Conservation (phyloP, 768 basidiomycete species). For the Amanita brunnescens region DNA sequence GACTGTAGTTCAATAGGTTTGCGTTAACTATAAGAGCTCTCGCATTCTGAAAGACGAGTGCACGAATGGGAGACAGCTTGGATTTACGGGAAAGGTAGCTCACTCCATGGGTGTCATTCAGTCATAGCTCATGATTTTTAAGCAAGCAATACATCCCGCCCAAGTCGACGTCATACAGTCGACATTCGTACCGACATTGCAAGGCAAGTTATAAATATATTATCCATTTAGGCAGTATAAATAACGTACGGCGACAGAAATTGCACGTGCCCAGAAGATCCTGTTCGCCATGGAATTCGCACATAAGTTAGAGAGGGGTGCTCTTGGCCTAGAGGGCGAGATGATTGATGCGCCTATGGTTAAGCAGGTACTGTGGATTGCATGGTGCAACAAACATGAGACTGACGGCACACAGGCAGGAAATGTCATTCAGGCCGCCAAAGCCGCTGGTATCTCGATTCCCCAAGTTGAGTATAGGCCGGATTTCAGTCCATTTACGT, state of each 20-base stretch:
- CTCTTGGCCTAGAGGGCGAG: slow-evolving; percentile 69
- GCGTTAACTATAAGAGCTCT: slow-evolving; percentile 76
- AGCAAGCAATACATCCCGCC: slow-evolving; percentile 93
- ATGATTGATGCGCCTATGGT: slow-evolving; percentile 95
- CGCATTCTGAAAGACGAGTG: slow-evolving; percentile 66
- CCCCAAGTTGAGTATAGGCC: slow-evolving; percentile 20
- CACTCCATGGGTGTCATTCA: background rate
- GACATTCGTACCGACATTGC: slow-evolving; percentile 65
- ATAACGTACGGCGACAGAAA: slow-evolving; percentile 37
- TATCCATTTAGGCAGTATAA: background rate
- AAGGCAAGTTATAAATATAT: slow-evolving; percentile 35
- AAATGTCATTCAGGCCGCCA: slow-evolving; percentile 43
- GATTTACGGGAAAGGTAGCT: slow-evolving; percentile 84
- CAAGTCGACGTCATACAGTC: slow-evolving; percentile 74
- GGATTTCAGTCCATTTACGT: background rate
- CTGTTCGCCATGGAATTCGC: slow-evolving; percentile 55
- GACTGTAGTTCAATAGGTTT: slow-evolving; percentile 43
- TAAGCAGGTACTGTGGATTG: slow-evolving; percentile 46
- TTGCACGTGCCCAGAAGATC: slow-evolving; percentile 68
- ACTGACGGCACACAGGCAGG: slow-evolving; percentile 24
- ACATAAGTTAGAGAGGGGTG: slow-evolving; percentile 47
- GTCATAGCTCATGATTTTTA: slow-evolving; percentile 2
- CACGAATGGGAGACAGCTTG: slow-evolving; percentile 68
- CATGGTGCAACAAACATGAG: background rate
- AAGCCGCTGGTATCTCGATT: slow-evolving; percentile 45